These are phyloP conservation scores for Pythium apleroticum DNA, from an alignment of 352 stramenopile genomes.

Conservation along the genomic window DNA sequence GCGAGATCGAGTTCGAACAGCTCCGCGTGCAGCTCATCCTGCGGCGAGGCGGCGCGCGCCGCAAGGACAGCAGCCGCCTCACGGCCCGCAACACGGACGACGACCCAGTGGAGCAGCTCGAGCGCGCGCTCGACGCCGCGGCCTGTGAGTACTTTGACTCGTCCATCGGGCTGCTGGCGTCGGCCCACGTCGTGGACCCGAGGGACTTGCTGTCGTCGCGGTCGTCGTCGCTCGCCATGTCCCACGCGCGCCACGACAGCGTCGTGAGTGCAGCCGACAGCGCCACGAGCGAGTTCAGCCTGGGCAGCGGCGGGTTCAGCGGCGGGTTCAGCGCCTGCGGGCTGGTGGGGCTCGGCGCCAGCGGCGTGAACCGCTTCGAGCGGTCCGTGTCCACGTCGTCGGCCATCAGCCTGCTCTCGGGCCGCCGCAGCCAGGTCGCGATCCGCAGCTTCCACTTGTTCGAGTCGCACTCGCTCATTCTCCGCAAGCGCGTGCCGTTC, in stretches of 20 bases:
- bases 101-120: constrained; percentile 14
- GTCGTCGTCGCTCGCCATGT: constrained; percentile 1
- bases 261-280: background rate
- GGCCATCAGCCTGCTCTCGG: constrained; percentile 25
- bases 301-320: constrained; percentile 7
- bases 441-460: constrained; percentile 66
- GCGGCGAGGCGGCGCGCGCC: constrained; percentile 3
- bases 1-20: constrained; percentile 11
- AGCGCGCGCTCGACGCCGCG: constrained; percentile 46
- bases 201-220: constrained; percentile 11
- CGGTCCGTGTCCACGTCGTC: constrained; percentile 27
- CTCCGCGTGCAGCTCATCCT: constrained; percentile 18
- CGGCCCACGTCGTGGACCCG: constrained; percentile 25
- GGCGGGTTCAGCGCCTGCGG: background rate
- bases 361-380: background rate
- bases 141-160: constrained; percentile 61
- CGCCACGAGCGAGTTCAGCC: background rate
- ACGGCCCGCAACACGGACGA: constrained; percentile 1
- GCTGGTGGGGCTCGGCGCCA: background rate
- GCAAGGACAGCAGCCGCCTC: constrained; percentile 14
- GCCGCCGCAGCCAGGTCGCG: constrained; percentile 47
- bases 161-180: constrained; percentile 55
- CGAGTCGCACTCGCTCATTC: constrained; percentile 62
- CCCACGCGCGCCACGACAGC: constrained; percentile 6
- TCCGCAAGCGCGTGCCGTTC: constrained; percentile 45